Evolutionary conservation across 495 filamentous ascomycete genomes (phyloP).

Genomic region (Neurospora sp.): DNA sequence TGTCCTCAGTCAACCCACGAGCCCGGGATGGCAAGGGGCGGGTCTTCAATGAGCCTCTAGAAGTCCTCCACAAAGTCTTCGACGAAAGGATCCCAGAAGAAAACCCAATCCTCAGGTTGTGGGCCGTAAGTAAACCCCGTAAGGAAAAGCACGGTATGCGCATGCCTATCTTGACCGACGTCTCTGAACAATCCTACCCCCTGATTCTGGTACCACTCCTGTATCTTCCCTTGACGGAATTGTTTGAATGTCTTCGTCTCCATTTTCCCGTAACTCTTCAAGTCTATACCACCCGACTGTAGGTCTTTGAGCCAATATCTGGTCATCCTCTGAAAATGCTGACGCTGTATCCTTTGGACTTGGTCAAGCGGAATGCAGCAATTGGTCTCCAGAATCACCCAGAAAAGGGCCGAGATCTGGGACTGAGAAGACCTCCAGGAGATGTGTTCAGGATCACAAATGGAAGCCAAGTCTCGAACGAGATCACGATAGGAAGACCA

Average conservation of each 20-base stretch:
- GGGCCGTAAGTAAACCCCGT: neutral
- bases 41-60: neutral
- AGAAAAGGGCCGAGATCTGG: neutral
- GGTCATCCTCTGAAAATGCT: neutral
- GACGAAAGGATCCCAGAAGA: neutral
- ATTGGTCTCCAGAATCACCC: neutral
- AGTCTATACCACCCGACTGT: neutral
- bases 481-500: neutral
- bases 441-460: neutral
- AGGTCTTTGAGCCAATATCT: neutral
- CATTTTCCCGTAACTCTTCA: neutral
- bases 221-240: neutral
- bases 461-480: neutral
- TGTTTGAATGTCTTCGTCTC: neutral
- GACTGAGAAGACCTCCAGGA: neutral
- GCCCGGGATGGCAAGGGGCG: neutral
- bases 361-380: neutral
- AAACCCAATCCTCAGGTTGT: neutral
- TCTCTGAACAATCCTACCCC: neutral
- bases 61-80: neutral
- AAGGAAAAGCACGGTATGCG: neutral
- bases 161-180: neutral
- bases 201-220: neutral
- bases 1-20: neutral
- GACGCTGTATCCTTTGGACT: neutral